phyloP scores from a whole-genome alignment of 495 filamentous ascomycete species.

The Letharia columbiana region DNA sequence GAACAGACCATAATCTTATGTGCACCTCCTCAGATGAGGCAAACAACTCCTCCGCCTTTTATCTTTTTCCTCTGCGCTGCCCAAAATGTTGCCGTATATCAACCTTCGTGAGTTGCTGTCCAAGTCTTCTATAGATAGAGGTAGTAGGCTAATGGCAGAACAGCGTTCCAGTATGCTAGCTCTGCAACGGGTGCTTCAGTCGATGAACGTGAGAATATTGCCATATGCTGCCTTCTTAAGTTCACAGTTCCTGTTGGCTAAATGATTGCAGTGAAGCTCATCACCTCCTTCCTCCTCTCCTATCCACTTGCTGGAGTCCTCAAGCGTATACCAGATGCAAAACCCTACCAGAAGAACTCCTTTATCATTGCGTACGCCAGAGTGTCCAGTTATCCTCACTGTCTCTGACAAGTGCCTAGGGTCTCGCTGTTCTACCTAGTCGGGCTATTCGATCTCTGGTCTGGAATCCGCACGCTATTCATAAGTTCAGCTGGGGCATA shows the following conservation, averaged over 20 bases:
- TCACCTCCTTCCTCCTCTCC: slow-evolving; percentile 82
- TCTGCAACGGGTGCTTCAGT: slow-evolving; percentile 62
- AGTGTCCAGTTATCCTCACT: neutral
- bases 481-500: slow-evolving; percentile 75
- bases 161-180: slow-evolving; percentile 66
- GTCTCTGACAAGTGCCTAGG: slow-evolving; percentile 27
- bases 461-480: slow-evolving; percentile 67
- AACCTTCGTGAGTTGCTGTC: slow-evolving; percentile 54
- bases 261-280: slow-evolving; percentile 68
- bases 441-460: slow-evolving; percentile 93
- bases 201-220: slow-evolving; percentile 65
- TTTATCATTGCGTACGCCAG: slow-evolving; percentile 65
- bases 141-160: slow-evolving; percentile 29
- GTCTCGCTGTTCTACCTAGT: slow-evolving; percentile 83
- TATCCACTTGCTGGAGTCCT: slow-evolving; percentile 85
- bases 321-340: slow-evolving; percentile 80
- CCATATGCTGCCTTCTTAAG: neutral
- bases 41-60: neutral
- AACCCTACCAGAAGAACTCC: slow-evolving; percentile 79
- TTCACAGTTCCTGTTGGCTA: slow-evolving; percentile 7
- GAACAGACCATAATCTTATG: neutral
- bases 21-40: neutral
- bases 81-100: slow-evolving; percentile 76
- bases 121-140: slow-evolving; percentile 9
- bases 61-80: neutral